Evolutionary conservation across 768 basidiomycete genomes (phyloP), one percentile per base, ranked within the genome.

Genomic region (Krasilnikovozyma curviuscula): DNA sequence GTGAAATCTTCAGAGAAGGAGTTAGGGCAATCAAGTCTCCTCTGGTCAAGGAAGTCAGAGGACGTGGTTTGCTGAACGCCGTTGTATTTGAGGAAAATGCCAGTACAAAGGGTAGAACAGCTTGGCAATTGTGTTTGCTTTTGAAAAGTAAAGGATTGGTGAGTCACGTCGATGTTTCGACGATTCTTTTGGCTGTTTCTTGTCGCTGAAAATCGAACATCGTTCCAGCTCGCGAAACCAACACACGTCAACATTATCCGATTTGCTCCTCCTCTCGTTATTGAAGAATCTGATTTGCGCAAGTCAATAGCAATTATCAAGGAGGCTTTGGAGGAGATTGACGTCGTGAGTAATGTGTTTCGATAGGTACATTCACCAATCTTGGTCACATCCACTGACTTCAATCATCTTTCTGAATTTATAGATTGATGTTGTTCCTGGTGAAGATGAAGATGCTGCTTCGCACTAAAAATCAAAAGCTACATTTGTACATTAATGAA

Each of bases 261-360:
- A 28, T 91, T 98, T 62, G 85, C 93, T 2, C 91, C 91, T 2
- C 91, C 91, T 2, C 66, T 98, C 46, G 84, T 97, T 53, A 98
- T 98, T 50, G 70, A 75, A n/a, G 85, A 93, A 59, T 76, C 73
- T 18, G 85, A 93, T 52, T 61, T 97, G 52, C 68, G 70, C 62
- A 76, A 75, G 63, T 80, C 78, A 19, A 71, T 93, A 13, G 65
- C 63, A 48, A 76, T 82, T 48, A 84, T 98, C 58, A 75, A 74
- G 19, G 73, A 81, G 56, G 78, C 75, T 44, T 67, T 95, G 39
- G 63, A 67, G 10, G 88, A 93, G 59, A 72, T 97, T 39, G 91
- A 95, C 63, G 68, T 70, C 63, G 81, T 81, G 29, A 49, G 60
- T 62, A n/a, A n/a, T n/a, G n/a, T n/a, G n/a, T n/a, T n/a, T n/a